phyloP scores from a whole-genome alignment of 208 protist genomes.

The Acanthamoeba royreba region DNA sequence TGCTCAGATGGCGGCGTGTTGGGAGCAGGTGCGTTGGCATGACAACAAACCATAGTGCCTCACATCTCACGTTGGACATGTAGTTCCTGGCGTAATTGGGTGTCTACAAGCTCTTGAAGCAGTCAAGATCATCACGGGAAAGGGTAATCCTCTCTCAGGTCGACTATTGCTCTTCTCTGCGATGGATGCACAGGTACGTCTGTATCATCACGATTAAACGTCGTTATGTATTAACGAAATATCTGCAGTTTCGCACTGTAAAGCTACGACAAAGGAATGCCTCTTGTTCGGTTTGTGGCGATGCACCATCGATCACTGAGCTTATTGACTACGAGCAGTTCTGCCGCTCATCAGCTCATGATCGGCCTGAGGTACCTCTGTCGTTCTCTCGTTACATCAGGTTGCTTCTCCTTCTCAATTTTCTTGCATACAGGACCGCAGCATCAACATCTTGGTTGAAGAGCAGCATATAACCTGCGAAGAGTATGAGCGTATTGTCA shows the following conservation, averaged over 20 bases:
- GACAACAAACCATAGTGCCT: neutral
- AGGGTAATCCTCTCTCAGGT: neutral
- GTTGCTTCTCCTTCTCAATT: neutral
- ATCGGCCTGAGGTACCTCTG: neutral
- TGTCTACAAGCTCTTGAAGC: conserved; percentile 74
- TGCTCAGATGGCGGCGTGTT: conserved; percentile 71
- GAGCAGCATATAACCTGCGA: neutral
- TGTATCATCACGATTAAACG: neutral
- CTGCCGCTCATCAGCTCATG: neutral
- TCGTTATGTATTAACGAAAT: neutral
- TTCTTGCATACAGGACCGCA: neutral
- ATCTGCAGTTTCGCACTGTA: neutral
- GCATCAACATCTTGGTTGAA: neutral
- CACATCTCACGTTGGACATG: neutral
- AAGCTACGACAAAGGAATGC: neutral
- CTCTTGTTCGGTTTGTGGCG: neutral
- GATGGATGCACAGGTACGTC: neutral
- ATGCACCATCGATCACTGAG: neutral
- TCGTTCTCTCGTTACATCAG: neutral
- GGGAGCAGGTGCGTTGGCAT: conserved; percentile 46
- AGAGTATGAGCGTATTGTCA: neutral
- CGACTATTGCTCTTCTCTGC: neutral
- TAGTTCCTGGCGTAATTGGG: conserved; percentile 68
- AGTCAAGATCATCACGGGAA: conserved; percentile 68
- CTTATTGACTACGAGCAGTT: conserved; percentile 3